Percentiles rank a stretch among this genome's conserved stretches.
Evolutionary conservation across 2,329 filamentous ascomycete genomes (phyloP).

Genomic region (Xylaria digitata): DNA sequence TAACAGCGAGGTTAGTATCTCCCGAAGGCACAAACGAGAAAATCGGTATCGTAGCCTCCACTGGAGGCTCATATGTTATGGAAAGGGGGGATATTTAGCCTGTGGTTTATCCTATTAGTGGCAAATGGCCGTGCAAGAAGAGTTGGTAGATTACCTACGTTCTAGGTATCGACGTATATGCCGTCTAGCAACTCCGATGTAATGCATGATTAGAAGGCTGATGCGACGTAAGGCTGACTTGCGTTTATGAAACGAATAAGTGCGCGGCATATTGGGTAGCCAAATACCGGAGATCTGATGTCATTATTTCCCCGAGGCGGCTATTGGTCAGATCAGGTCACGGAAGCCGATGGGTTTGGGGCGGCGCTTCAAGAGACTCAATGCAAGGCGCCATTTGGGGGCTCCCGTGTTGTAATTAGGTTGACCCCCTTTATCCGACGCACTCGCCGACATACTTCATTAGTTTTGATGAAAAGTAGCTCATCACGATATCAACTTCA

Average conservation of each 20-base stretch:
- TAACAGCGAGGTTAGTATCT: neutral
- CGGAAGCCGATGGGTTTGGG: slow-evolving; percentile 4
- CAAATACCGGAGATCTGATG: neutral
- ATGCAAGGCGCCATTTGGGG: neutral
- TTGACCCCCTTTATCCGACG: neutral
- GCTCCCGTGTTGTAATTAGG: neutral
- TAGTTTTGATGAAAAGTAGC: neutral
- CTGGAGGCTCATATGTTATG: neutral
- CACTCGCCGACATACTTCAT: neutral
- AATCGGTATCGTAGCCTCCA: neutral
- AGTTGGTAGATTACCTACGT: neutral
- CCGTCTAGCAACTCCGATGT: neutral
- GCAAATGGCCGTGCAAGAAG: neutral
- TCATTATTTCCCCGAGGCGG: neutral
- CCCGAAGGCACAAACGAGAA: neutral
- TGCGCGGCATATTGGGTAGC: slow-evolving; percentile 1
- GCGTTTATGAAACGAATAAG: neutral
- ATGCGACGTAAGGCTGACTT: neutral
- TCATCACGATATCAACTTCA: neutral
- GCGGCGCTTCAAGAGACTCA: neutral
- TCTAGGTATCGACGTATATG: neutral
- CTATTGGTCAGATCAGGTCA: neutral
- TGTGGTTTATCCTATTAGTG: neutral
- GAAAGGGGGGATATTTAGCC: neutral
- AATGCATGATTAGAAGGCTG: neutral